These are phyloP conservation scores for Penicillium argentinense DNA, from an alignment of 495 filamentous ascomycete species.

Conservation along the genomic window DNA sequence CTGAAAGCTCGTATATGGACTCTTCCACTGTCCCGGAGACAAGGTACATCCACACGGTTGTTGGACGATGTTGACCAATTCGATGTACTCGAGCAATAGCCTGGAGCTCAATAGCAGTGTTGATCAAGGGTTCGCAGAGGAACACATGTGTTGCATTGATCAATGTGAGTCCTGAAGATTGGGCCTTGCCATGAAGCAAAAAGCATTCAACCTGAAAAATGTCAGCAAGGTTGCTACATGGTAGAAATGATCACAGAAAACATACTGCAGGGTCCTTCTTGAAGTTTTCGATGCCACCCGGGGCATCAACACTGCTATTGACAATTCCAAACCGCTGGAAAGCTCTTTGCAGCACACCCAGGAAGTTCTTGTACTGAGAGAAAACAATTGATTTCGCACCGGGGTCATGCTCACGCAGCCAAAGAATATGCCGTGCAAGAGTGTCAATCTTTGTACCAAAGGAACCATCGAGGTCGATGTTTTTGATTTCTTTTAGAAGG, in stretches of 20 bases:
- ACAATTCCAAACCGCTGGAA: conserved; percentile 69
- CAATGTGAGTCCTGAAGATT: conserved; percentile 84
- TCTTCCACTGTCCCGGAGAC: conserved; percentile 86
- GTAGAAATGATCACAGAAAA: neutral
- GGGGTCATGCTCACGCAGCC: conserved; percentile 80
- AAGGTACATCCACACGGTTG: conserved; percentile 94
- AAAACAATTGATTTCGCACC: conserved; percentile 90
- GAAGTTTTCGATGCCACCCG: conserved; percentile 69
- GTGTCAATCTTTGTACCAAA: conserved; percentile 91
- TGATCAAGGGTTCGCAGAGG: conserved; percentile 88
- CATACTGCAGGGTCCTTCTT: conserved; percentile 64
- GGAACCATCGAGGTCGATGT: conserved; percentile 70
- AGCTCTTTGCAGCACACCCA: conserved; percentile 69
- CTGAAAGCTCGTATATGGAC: conserved; percentile 82
- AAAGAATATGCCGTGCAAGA: conserved; percentile 76
- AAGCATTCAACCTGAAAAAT: conserved; percentile 68
- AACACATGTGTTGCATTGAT: conserved; percentile 94
- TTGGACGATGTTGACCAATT: conserved; percentile 84
- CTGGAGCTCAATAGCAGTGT: conserved; percentile 89
- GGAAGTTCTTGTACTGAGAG: conserved; percentile 80
- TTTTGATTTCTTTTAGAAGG: conserved; percentile 76
- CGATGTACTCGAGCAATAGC: conserved; percentile 92
- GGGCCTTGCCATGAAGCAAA: conserved; percentile 81
- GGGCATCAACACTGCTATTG: conserved; percentile 61
- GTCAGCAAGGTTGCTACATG: conserved; percentile 1